A percentile compares a stretch with the other conserved stretches of the same genome.
These are phyloP conservation scores for Saccharomycopsis phalli DNA, from an alignment of 1,139 yeast species.

Conservation along the genomic window DNA sequence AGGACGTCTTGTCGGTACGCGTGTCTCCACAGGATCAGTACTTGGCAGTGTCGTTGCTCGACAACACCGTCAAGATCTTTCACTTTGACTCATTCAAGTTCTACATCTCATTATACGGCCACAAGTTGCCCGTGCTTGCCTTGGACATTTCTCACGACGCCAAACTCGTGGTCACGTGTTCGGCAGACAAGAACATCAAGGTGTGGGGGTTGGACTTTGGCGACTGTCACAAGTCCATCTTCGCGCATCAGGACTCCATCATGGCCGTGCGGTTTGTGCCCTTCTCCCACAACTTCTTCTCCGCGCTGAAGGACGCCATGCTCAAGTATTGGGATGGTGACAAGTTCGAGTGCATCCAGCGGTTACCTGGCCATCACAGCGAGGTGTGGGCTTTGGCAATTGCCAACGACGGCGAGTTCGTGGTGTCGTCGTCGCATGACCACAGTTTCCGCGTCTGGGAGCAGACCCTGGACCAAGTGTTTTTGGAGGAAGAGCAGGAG, in stretches of 20 bases:
- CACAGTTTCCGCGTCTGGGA: conserved; percentile 88
- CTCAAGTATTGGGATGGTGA: conserved; percentile 98
- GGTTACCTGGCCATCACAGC: conserved; percentile 77
- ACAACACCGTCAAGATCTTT: conserved; percentile 89
- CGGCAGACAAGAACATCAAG: conserved; percentile 95
- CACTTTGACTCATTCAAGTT: conserved; percentile 80
- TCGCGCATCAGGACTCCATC: conserved; percentile 94
- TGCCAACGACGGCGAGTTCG: conserved; percentile 60
- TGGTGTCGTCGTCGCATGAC: conserved; percentile 89
- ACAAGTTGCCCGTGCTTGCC: conserved; percentile 84
- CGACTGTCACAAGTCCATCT: conserved; percentile 92
- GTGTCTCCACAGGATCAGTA: conserved; percentile 76
- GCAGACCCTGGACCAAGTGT: conserved; percentile 88
- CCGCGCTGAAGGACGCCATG: conserved; percentile 81
- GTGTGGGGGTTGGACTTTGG: conserved; percentile 99
- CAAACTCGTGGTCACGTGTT: conserved; percentile 78
- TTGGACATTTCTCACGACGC: conserved; percentile 86
- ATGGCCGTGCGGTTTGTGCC: conserved; percentile 84
- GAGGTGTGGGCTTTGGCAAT: conserved; percentile 91
- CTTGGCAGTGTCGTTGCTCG: conserved; percentile 78
- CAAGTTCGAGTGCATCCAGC: conserved; percentile 89
- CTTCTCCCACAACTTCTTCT: conserved; percentile 77
- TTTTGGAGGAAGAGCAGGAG: conserved; percentile 92
- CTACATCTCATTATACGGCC: conserved; percentile 86
- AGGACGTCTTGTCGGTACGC: conserved; percentile 73